phyloP scores from a whole-genome alignment of 345 rosid genomes.

The Citrus unshiu region DNA sequence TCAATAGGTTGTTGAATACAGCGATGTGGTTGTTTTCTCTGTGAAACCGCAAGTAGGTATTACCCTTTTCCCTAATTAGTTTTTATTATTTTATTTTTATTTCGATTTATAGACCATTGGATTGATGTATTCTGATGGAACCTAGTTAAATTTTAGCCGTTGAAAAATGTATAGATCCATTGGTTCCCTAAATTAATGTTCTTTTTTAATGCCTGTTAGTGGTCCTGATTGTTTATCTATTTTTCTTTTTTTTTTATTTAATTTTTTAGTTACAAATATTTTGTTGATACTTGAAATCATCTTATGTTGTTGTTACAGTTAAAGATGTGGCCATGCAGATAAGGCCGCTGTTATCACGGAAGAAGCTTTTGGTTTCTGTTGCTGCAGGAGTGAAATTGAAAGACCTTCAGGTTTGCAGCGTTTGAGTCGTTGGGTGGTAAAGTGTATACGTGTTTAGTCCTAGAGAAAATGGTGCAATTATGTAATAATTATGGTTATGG shows the following conservation, averaged over 20 bases:
- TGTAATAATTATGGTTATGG: not conserved
- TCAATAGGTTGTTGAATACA: constrained; percentile 66
- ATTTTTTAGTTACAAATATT: not conserved
- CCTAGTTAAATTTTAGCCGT: not conserved
- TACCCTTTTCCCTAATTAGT: not conserved
- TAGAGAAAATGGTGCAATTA: not conserved
- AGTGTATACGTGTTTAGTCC: not conserved
- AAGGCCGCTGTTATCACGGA: constrained; percentile 55
- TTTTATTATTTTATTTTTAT: not conserved
- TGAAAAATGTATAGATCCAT: too few species aligned
- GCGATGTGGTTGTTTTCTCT: constrained; percentile 83
- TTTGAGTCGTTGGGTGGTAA: not conserved
- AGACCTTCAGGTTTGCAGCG: constrained; percentile 67
- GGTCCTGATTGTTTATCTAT: not conserved
- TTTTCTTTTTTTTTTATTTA: not conserved
- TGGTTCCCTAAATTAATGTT: too few species aligned
- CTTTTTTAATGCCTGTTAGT: too few species aligned
- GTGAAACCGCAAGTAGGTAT: constrained; percentile 93
- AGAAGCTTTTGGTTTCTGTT: constrained; percentile 83
- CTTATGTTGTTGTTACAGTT: constrained; percentile 31
- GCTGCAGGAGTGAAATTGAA: constrained; percentile 83
- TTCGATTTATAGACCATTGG: too few species aligned
- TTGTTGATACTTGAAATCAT: not conserved
- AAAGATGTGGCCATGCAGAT: constrained; percentile 60
- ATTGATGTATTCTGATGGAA: too few species aligned